Base-by-base conservation (phyloP, 768 basidiomycete species). In the Arthromyces matolae region DNA sequence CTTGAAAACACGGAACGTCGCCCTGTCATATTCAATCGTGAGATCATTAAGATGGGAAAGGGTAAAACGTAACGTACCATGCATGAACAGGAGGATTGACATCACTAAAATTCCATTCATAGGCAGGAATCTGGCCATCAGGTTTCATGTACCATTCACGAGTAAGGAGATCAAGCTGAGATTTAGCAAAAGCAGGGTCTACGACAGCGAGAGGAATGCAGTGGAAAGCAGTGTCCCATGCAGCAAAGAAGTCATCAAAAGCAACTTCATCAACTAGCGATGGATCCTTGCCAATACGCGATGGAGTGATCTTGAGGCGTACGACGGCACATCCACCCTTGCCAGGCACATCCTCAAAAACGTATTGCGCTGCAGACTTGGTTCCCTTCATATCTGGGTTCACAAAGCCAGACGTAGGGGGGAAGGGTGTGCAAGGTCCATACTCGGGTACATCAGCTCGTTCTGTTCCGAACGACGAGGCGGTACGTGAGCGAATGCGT, bases 61-160 rank as follows among this genome's bases (percentile, higher is more conserved):
- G 28, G 1, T 18, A 47, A 22, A 16, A 23, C 24, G 38, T 31
- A 14, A 59, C 73, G 45, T 57, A 85, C 93, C 96, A 99, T 8
- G 96, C 96, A 67, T 99, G 96, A 3, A 99, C 96, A 10, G 96
- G 96, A 8, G 96, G 96, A 64, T 99, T 98, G 53, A 98, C 96
- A 63, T 99, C 96, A 41, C 86, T 81, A 60, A 96, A 98, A 64
- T 99, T 98, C 96, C 96, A 99, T 66, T 99, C 96, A 65, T 98
- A 99, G 0, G 96, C 96, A 3, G 96, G 96, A 49, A 99, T 88
- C 60, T 96, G 94, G 28, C 96, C 96, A 64, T 98, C 95, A 1
- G 96, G 96, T 64, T 96, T 96, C 89, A 92, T 90, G 70, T 98
- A 99, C 96, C 96, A 99, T 69, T 99, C 96, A 47, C 96, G 78